Evolutionary conservation across 805 yeast genomes (phyloP), one percentile per base, ranked within the genome.

Genomic region (Yarrowia osloensis): DNA sequence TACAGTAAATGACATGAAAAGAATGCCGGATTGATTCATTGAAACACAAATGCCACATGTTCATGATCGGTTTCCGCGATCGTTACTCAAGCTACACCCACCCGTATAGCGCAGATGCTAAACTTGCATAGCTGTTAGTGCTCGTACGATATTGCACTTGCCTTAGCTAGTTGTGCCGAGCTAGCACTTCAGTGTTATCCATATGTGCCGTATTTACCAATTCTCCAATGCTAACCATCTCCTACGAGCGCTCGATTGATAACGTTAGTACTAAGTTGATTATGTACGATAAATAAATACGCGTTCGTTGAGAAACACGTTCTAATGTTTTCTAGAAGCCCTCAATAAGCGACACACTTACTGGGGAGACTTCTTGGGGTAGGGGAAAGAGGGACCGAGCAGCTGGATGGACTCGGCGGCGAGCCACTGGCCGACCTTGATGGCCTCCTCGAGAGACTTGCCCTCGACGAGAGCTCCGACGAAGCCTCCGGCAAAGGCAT

Each of bases 401-500:
- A 90, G 90, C 84, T 92, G 98, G 77, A 95, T 88, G 61, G 97
- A 89, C 72, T 90, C 79, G 71, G 91, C 83, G 69, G 99, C 99
- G 72, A 96, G 87, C 98, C 98, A 93, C 81, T 94, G 98, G 71
- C 98, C 98, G 78, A 88, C 85, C 73, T 88, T 91, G 70, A 94
- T 83, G 66, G 84, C 74, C 47, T 87, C 81, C 26, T 80, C 80
- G 67, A 91, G 76, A 31, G 84, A 73, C 77, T 89, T 86, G 71
- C 88, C 91, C 78, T 87, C 81, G 67, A 91, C 96, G 71, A 93
- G 81, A 68, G 93, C 95, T 69, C 97, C 97, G 70, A 92, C 80
- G 79, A 94, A 93, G 68, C 98, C 98, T 74, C 95, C 96, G 67
- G 98, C 98, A 76, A 94, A 94, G 15, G 98, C 97, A 77, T 94